Conservation (phyloP, 768 basidiomycete species). For the Steccherinum ochraceum region DNA sequence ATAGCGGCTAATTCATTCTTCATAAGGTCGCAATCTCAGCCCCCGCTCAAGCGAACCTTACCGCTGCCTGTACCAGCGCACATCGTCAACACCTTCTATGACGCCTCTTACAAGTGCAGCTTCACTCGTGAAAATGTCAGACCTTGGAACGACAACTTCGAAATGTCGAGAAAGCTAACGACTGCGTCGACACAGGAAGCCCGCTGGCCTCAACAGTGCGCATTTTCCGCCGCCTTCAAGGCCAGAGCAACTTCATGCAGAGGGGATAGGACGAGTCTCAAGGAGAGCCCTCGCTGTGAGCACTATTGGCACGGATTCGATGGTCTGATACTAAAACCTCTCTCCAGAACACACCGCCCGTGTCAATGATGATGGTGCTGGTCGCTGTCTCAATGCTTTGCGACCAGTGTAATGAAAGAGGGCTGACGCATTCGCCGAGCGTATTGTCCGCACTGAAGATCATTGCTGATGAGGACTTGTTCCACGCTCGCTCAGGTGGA, state of each 20-base stretch:
- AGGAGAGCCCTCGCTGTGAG: too few relatives aligned
- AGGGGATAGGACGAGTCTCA: too few relatives aligned
- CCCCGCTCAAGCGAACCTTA: constrained; percentile 37
- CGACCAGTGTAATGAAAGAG: too few relatives aligned
- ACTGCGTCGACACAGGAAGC: constrained; percentile 48
- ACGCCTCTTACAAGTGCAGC: constrained; percentile 44
- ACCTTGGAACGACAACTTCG: constrained; percentile 53
- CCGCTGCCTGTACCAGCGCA: constrained; percentile 51
- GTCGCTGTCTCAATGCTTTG: too few relatives aligned
- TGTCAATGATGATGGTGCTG: too few relatives aligned
- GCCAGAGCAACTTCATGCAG: constrained; percentile 36
- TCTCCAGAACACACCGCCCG: too few relatives aligned
- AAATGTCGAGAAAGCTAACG: constrained; percentile 44
- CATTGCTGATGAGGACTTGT: too few relatives aligned
- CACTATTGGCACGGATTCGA: too few relatives aligned
- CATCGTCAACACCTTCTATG: constrained; percentile 55
- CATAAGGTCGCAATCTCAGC: constrained; percentile 30
- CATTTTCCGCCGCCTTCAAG: constrained; percentile 38
- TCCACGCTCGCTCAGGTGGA: too few relatives aligned
- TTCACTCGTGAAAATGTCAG: constrained; percentile 56
- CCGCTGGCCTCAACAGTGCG: constrained; percentile 38
- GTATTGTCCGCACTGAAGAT: too few relatives aligned
- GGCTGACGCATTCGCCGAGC: too few relatives aligned
- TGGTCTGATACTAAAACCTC: too few relatives aligned
- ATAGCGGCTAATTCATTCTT: constrained; percentile 32